phyloP scores from a whole-genome alignment of 495 filamentous ascomycete species.

The Talaromyces borbonicus region DNA sequence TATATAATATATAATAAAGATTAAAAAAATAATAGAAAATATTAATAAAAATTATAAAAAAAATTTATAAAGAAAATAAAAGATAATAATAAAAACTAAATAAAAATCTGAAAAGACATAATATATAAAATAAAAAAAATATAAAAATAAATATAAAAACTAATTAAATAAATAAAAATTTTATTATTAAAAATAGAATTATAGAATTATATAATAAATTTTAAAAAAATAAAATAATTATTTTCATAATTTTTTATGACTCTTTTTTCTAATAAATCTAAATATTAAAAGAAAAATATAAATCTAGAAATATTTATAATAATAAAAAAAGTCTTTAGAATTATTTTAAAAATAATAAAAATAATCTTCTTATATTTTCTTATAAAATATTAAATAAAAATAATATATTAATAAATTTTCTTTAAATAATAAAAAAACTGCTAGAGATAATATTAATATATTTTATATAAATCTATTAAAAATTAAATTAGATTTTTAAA shows the following conservation, averaged over 20 bases:
- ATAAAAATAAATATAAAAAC: neutral
- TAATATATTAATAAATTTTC: no score
- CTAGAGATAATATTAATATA: slow-evolving; percentile 8
- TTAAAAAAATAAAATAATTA: neutral
- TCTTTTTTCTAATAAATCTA: no score
- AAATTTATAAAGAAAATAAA: neutral
- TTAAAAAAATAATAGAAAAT: neutral
- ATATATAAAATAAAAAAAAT: neutral
- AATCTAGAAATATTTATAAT: no score
- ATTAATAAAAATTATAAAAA: neutral
- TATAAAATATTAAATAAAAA: no score
- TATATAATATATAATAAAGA: neutral
- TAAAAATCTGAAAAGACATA: neutral
- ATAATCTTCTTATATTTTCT: no score
- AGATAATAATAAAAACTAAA: neutral
- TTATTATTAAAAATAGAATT: neutral
- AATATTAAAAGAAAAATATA: no score
- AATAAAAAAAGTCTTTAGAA: no score
- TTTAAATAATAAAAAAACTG: no score
- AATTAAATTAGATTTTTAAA: slow-evolving; percentile 11
- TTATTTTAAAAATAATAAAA: no score
- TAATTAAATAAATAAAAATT: neutral
- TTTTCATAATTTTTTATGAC: no score
- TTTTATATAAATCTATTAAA: slow-evolving; percentile 7
- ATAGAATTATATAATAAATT: neutral